A percentile compares a stretch with the other conserved stretches of the same genome.
phyloP scores from a whole-genome alignment of 345 rosid genomes.

The Alliaria petiolata region DNA sequence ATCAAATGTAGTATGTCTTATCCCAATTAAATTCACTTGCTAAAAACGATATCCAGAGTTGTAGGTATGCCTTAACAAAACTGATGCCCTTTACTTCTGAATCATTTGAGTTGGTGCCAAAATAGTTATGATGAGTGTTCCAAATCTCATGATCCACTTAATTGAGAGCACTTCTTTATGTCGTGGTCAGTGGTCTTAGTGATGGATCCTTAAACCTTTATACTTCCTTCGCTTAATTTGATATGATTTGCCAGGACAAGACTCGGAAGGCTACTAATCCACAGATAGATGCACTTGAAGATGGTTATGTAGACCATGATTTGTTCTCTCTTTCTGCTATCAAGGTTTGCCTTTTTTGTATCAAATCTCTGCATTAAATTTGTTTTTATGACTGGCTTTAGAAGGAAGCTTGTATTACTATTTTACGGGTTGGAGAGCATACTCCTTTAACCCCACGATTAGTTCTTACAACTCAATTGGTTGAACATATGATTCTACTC shows the following conservation, averaged over 20 bases:
- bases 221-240: neutral
- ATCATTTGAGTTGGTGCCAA: neutral
- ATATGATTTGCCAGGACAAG: slow-evolving; percentile 60
- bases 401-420: neutral
- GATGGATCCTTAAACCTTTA: neutral
- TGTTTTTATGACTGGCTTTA: neutral
- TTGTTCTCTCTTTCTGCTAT: slow-evolving; percentile 87
- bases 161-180: neutral
- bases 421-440: neutral
- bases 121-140: neutral
- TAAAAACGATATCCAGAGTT: neutral
- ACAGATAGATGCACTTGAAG: slow-evolving; percentile 80
- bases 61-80: neutral
- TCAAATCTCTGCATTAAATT: neutral
- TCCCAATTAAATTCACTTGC: neutral
- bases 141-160: neutral
- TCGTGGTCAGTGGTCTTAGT: neutral
- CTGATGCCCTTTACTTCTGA: neutral
- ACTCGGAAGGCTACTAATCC: slow-evolving; percentile 70
- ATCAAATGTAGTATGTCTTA: neutral
- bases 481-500: neutral
- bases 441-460: neutral
- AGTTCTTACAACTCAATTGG: neutral
- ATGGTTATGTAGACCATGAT: slow-evolving; percentile 71
- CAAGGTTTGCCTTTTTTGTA: slow-evolving; percentile 50